Percentiles rank a stretch among this genome's conserved stretches.
Conservation (phyloP, 1,284 basidiomycete genomes). For the Bjerkandera adusta region DNA sequence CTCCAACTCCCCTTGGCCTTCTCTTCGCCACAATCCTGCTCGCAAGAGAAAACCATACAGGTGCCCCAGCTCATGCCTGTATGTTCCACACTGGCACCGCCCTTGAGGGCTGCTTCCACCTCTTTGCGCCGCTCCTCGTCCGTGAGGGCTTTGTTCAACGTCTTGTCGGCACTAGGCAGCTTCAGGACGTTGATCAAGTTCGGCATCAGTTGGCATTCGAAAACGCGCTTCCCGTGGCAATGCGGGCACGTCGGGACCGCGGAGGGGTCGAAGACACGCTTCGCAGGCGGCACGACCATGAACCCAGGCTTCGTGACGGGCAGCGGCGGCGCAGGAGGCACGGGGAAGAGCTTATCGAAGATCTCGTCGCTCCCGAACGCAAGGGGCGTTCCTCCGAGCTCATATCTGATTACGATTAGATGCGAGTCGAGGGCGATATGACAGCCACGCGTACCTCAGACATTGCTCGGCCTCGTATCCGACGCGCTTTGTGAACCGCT, state of each 20-base stretch:
- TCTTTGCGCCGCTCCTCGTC: conserved; percentile 60
- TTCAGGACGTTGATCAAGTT: conserved; percentile 76
- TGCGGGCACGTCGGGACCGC: conserved; percentile 54
- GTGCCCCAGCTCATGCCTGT: conserved; percentile 84
- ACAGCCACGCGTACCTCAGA: conserved; percentile 52
- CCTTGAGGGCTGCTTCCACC: conserved; percentile 50
- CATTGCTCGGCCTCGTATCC: conserved; percentile 72
- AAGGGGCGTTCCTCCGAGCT: conserved; percentile 69
- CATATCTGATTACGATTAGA: conserved; percentile 53
- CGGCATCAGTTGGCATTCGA: conserved; percentile 87
- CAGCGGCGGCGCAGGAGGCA: conserved; percentile 39
- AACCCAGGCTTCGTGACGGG: conserved; percentile 59
- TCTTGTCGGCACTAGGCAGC: conserved; percentile 16
- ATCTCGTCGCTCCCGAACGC: conserved; percentile 69
- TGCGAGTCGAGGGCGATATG: background rate
- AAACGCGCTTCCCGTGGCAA: conserved; percentile 62
- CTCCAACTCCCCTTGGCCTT: conserved; percentile 57
- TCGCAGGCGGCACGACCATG: conserved; percentile 45
- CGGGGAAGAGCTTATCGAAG: conserved; percentile 72
- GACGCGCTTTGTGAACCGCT: conserved; percentile 72
- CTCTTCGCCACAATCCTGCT: conserved; percentile 61
- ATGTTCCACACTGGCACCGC: conserved; percentile 36
- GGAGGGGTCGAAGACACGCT: conserved; percentile 47
- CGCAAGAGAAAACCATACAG: conserved; percentile 77
- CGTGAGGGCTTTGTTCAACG: conserved; percentile 33